Percentiles rank a stretch among this genome's conserved stretches.
These are phyloP conservation scores for Xylaria scruposa DNA, from an alignment of 495 filamentous ascomycete species.

Conservation along the genomic window DNA sequence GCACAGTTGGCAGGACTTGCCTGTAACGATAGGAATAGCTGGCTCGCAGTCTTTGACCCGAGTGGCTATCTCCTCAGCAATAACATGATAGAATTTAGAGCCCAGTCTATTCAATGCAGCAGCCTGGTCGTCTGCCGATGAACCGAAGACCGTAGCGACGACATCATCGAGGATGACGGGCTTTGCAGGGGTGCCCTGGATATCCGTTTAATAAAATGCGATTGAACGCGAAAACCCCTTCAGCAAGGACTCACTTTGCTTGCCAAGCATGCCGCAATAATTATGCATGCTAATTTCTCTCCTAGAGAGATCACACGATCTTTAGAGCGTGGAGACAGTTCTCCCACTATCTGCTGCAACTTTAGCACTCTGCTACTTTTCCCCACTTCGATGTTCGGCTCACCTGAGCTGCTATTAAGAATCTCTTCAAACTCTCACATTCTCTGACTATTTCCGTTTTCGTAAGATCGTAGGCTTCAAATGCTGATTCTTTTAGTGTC, in stretches of 20 bases:
- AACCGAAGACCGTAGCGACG: constrained; percentile 43
- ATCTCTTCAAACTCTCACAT: constrained; percentile 44
- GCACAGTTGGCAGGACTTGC: constrained; percentile 23
- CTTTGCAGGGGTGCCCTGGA: constrained; percentile 43
- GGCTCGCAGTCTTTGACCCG: constrained; percentile 36
- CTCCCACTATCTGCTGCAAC: constrained; percentile 43
- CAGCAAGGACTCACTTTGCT: constrained; percentile 37
- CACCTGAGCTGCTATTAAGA: constrained; percentile 46
- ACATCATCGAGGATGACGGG: constrained; percentile 45
- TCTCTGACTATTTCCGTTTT: constrained; percentile 39
- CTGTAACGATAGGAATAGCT: constrained; percentile 42
- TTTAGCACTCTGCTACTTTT: constrained; percentile 21
- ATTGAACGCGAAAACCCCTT: background rate
- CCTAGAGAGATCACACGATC: constrained; percentile 48
- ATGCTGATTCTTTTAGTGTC: constrained; percentile 6
- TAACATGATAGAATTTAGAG: constrained; percentile 43
- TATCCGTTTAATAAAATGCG: constrained; percentile 2
- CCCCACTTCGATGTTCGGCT: background rate
- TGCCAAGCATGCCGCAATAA: constrained; percentile 44
- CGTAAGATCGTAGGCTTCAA: constrained; percentile 35
- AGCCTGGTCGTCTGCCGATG: constrained; percentile 37
- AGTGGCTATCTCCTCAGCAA: constrained; percentile 40
- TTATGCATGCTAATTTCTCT: constrained; percentile 46
- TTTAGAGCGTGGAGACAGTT: constrained; percentile 45
- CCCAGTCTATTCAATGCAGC: constrained; percentile 38